Percentiles rank a stretch among this genome's conserved stretches.
Conservation (phyloP, 495 filamentous ascomycete genomes). For the Echria macrotheca region DNA sequence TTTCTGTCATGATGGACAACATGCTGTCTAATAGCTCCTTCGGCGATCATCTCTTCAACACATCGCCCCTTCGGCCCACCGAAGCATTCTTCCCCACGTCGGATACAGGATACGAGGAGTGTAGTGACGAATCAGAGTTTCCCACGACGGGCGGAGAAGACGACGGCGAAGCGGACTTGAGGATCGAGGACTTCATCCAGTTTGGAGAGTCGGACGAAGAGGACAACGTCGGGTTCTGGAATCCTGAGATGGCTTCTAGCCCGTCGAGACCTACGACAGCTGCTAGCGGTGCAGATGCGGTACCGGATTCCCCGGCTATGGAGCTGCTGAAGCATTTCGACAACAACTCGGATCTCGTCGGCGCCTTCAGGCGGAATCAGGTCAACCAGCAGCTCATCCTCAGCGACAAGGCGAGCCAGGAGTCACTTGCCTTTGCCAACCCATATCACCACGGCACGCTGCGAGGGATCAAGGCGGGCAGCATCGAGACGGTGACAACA, state of each 20-base stretch:
- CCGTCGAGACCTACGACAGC: constrained; percentile 49
- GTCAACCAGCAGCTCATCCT: constrained; percentile 63
- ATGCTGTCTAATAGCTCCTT: constrained; percentile 48
- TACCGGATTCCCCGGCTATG: constrained; percentile 22
- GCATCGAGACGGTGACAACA: constrained; percentile 48
- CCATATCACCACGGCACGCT: constrained; percentile 48
- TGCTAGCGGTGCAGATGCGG: constrained; percentile 47
- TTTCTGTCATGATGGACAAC: constrained; percentile 72
- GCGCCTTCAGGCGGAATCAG: constrained; percentile 75
- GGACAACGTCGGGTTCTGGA: constrained; percentile 35
- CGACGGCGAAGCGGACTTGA: constrained; percentile 59
- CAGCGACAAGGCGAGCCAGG: constrained; percentile 51
- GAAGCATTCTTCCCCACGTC: constrained; percentile 71
- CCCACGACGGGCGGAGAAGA: constrained; percentile 44
- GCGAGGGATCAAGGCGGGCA: constrained; percentile 50
- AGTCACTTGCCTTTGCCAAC: constrained; percentile 47
- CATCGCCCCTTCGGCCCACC: constrained; percentile 61
- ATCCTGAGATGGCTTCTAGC: constrained; percentile 42
- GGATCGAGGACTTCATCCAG: constrained; percentile 67
- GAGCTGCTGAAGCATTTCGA: constrained; percentile 62
- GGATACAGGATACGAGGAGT: constrained; percentile 38
- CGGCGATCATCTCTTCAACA: constrained; percentile 55
- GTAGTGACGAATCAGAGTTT: constrained; percentile 35
- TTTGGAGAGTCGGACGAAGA: constrained; percentile 59
- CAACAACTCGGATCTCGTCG: constrained; percentile 57